These are phyloP conservation scores for Aspergillus bridgeri DNA, from an alignment of 495 filamentous ascomycete species.

Conservation along the genomic window DNA sequence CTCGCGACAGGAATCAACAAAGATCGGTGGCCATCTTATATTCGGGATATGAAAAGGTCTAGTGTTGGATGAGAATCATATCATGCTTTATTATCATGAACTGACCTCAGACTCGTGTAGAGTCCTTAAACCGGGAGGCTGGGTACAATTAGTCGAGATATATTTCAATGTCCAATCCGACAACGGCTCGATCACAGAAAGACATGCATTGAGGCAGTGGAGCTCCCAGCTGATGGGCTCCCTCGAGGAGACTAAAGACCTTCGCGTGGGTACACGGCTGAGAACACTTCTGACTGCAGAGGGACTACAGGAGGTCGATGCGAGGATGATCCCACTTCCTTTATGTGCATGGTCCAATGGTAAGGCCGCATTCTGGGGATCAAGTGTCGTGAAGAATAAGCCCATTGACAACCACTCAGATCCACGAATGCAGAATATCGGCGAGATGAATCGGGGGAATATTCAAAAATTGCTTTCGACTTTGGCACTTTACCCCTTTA, in stretches of 20 bases:
- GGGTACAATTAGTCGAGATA: slow-evolving; percentile 89
- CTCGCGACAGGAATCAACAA: slow-evolving; percentile 74
- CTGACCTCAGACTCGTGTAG: slow-evolving; percentile 31
- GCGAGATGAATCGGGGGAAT: slow-evolving; percentile 57
- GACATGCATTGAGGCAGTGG: slow-evolving; percentile 71
- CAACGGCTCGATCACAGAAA: slow-evolving; percentile 72
- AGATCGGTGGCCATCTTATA: slow-evolving; percentile 73
- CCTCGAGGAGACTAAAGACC: slow-evolving; percentile 65
- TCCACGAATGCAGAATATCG: slow-evolving; percentile 59
- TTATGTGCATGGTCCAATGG: slow-evolving; percentile 73
- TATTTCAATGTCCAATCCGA: slow-evolving; percentile 88
- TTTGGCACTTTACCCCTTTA: slow-evolving; percentile 61
- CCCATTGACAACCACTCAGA: slow-evolving; percentile 40
- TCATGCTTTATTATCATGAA: slow-evolving; percentile 5
- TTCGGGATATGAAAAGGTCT: slow-evolving; percentile 70
- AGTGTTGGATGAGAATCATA: slow-evolving; percentile 8
- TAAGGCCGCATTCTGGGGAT: slow-evolving; percentile 31
- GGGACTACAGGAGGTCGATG: slow-evolving; percentile 73
- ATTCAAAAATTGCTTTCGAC: slow-evolving; percentile 58
- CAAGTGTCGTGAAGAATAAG: not conserved
- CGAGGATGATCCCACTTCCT: slow-evolving; percentile 65
- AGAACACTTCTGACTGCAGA: slow-evolving; percentile 58
- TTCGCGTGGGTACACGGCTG: slow-evolving; percentile 63
- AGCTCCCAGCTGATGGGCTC: slow-evolving; percentile 65
- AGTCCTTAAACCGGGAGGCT: slow-evolving; percentile 67